Conservation (phyloP, 2,329 filamentous ascomycete genomes). For the Fusarium solani-melongenae region DNA sequence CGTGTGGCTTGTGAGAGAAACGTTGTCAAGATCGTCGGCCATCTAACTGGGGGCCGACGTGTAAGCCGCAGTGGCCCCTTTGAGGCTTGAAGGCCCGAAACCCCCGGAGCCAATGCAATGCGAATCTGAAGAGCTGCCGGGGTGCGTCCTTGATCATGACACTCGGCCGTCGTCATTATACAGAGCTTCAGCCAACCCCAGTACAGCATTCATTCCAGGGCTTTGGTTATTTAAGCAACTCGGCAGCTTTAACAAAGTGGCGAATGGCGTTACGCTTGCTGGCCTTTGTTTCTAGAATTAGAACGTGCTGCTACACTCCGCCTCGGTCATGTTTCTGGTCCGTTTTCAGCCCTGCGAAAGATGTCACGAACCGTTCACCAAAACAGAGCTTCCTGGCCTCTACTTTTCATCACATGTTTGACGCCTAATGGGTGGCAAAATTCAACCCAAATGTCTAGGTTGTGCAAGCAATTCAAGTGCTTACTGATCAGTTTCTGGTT, state of each 20-base stretch:
- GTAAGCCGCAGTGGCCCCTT: slow-evolving; percentile 8
- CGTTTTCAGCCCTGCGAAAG: slow-evolving; percentile 25
- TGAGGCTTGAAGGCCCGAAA: slow-evolving; percentile 20
- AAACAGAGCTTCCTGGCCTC: background rate
- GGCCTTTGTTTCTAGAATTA: slow-evolving; percentile 5
- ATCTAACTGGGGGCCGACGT: slow-evolving; percentile 9
- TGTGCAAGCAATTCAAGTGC: slow-evolving; percentile 1
- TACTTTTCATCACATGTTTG: slow-evolving; percentile 26
- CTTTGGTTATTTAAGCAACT: background rate
- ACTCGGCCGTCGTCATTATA: background rate
- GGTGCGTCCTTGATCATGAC: background rate
- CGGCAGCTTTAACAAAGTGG: slow-evolving; percentile 9
- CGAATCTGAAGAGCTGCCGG: background rate
- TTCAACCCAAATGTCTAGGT: background rate
- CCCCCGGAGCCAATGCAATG: background rate
- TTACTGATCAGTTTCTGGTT: slow-evolving; percentile 9
- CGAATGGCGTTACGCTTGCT: slow-evolving; percentile 3
- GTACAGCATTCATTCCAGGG: background rate
- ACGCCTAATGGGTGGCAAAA: slow-evolving; percentile 26
- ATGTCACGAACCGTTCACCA: slow-evolving; percentile 9
- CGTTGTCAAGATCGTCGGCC: slow-evolving; percentile 11
- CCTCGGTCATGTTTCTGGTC: background rate
- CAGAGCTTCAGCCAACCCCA: slow-evolving; percentile 4
- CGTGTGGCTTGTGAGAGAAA: slow-evolving; percentile 28
- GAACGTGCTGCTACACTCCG: slow-evolving; percentile 5